These are phyloP conservation scores for Pichia rugopelliculosa DNA, from an alignment of 805 yeast species.

Conservation along the genomic window DNA sequence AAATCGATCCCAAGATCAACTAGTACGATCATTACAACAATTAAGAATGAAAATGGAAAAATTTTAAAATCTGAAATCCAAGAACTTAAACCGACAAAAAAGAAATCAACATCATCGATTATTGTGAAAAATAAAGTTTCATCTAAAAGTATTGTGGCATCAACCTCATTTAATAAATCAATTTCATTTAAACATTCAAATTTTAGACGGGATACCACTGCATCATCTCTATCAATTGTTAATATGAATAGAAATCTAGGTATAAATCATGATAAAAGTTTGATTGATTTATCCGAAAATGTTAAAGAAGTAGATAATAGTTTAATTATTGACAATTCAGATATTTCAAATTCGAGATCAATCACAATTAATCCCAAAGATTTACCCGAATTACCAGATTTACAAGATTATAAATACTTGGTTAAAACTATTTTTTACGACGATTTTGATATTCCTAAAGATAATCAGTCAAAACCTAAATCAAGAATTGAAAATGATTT, in stretches of 20 bases:
- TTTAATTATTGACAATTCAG: slow-evolving; percentile 1
- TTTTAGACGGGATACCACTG: slow-evolving; percentile 10
- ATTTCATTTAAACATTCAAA: slow-evolving; percentile 33
- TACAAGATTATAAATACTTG: slow-evolving; percentile 25
- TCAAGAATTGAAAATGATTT: slow-evolving; percentile 1
- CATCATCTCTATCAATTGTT: slow-evolving; percentile 11
- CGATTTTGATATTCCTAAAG: not conserved
- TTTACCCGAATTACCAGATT: slow-evolving; percentile 24
- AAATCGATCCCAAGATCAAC: slow-evolving; percentile 23
- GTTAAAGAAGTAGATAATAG: not conserved
- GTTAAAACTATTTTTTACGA: slow-evolving; percentile 26
- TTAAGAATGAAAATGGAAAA: slow-evolving; percentile 29
- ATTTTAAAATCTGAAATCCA: slow-evolving; percentile 20
- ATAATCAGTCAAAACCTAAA: not conserved
- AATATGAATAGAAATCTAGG: slow-evolving; percentile 12
- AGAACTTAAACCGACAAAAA: slow-evolving; percentile 1
- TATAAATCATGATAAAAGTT: slow-evolving; percentile 7
- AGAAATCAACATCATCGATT: not conserved
- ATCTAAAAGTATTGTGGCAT: slow-evolving; percentile 35
- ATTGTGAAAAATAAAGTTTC: slow-evolving; percentile 10
- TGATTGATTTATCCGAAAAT: slow-evolving; percentile 3
- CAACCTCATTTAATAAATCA: slow-evolving; percentile 43
- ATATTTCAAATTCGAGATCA: slow-evolving; percentile 4
- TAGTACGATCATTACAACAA: slow-evolving; percentile 27
- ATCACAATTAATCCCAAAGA: slow-evolving; percentile 18